These are phyloP conservation scores for Backusella tuberculispora DNA, from an alignment of 192 early-diverging fungal species.

Conservation along the genomic window DNA sequence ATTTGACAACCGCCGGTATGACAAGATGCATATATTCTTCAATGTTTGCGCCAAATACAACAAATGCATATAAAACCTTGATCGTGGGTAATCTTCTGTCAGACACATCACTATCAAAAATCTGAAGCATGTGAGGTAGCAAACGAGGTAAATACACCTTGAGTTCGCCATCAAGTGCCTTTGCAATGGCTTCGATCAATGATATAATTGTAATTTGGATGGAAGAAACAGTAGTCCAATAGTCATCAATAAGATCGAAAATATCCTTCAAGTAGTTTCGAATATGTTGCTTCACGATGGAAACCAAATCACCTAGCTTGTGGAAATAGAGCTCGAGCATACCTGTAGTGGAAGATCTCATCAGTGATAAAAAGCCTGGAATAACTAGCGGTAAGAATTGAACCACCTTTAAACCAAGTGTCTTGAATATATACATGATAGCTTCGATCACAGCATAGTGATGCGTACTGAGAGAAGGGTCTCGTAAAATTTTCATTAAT, in stretches of 20 bases:
- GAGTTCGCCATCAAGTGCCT: slow-evolving; percentile 87
- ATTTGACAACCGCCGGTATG: slow-evolving; percentile 79
- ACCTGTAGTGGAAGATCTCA: slow-evolving; percentile 75
- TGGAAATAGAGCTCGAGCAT: slow-evolving; percentile 93
- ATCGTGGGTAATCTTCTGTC: slow-evolving; percentile 67
- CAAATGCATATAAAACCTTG: slow-evolving; percentile 77
- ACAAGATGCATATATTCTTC: slow-evolving; percentile 94
- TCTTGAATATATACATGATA: slow-evolving; percentile 92
- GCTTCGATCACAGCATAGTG: slow-evolving; percentile 89
- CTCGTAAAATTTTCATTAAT: slow-evolving; percentile 85
- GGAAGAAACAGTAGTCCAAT: slow-evolving; percentile 67
- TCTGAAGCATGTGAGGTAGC: slow-evolving; percentile 81
- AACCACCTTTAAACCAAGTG: slow-evolving; percentile 84
- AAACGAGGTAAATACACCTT: slow-evolving; percentile 81
- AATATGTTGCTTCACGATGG: slow-evolving; percentile 87
- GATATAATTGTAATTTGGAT: slow-evolving; percentile 86
- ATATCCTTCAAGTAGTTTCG: slow-evolving; percentile 85
- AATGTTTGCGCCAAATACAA: slow-evolving; percentile 82
- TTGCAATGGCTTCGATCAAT: slow-evolving; percentile 84
- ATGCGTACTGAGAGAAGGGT: slow-evolving; percentile 77
- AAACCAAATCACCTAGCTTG: slow-evolving; percentile 79
- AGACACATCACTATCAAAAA: slow-evolving; percentile 79
- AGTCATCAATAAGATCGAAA: slow-evolving; percentile 78
- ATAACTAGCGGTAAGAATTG: slow-evolving; percentile 92
- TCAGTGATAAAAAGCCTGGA: slow-evolving; percentile 86